Percentiles rank a stretch among this genome's conserved stretches.
phyloP scores from a whole-genome alignment of 1,284 basidiomycete species.

The Hymenochaete sp. region DNA sequence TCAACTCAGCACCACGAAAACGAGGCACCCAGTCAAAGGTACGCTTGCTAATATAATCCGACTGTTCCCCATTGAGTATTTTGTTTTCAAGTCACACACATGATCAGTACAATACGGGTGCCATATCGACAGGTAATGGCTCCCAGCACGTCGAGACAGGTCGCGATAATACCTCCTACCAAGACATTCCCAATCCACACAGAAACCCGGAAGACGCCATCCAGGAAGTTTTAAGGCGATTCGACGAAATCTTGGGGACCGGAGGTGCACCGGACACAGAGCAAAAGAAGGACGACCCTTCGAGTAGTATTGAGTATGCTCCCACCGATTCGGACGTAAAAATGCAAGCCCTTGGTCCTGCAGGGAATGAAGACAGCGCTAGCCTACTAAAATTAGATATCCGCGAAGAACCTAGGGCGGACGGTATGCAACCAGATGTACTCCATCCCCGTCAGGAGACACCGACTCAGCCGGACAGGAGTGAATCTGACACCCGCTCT shows the following conservation, averaged over 20 bases:
- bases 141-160: no score
- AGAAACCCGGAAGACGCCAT: constrained; percentile 84
- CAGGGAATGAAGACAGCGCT: constrained; percentile 74
- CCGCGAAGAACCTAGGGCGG: neutral
- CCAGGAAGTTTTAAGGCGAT: constrained; percentile 75
- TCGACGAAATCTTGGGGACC: constrained; percentile 74
- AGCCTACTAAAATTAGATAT: no score
- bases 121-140: no score
- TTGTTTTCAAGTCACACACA: no score
- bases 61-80: no score
- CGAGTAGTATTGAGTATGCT: constrained; percentile 76
- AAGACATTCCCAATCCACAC: constrained; percentile 43
- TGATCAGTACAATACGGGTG: no score
- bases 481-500: neutral
- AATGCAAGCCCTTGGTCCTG: constrained; percentile 87
- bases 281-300: constrained; percentile 25
- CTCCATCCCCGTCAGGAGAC: neutral
- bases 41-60: no score
- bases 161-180: no score
- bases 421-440: neutral
- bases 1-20: no score
- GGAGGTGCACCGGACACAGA: constrained; percentile 21
- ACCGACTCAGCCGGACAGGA: neutral
- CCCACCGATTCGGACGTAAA: constrained; percentile 64
- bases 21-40: no score